Base-by-base conservation (phyloP, 495 filamentous ascomycete species). In the Aspergillus nanangensis region DNA sequence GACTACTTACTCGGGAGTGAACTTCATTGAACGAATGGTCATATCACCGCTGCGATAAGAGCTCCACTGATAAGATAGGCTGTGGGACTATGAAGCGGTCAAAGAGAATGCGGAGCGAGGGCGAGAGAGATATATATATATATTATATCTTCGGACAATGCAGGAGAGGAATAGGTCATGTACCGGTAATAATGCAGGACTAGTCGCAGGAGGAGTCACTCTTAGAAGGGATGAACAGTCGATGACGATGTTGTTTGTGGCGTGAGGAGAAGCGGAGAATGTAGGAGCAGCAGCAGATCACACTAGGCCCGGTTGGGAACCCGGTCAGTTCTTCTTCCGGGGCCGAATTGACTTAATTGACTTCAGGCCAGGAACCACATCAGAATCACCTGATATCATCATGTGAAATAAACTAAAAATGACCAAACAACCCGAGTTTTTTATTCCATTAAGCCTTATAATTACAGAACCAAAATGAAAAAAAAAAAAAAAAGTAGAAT, bases 11-110 rank as follows among this genome's bases (percentile, higher is more conserved):
- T 88, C 80, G 5, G 86, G 85, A 1, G 81, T 87, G 64, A 90
- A 88, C 54, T 83, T 84, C 58, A 78, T 78, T 5, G 81, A 77
- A 52, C 75, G 74, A 53, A 85, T 71, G 40, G 81, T 81, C 82
- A 88, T 88, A 49, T 57, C 60, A 56, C 32, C 38, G 48, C 48
- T 43, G 39, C 17, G 34, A 42, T 9, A 17, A 37, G 38, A 13
- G 13, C 37, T n/a, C n/a, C n/a, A n/a, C n/a, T n/a, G 45, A 48
- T 52, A 46, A 47, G 21, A 36, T 40, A 39, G 18, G 20, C 37
- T 29, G 32, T 38, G 20, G 18, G 38, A 44, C 29, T 50, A 55
- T 54, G 51, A 56, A 51, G 35, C 41, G 40, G 42, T 24, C 10
- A 40, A 48, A 20, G 5, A 22, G 24, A 39, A 19, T 8, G 31